Conservation (phyloP, 148 eudicot genomes). For the Amaranthus cruentus region DNA sequence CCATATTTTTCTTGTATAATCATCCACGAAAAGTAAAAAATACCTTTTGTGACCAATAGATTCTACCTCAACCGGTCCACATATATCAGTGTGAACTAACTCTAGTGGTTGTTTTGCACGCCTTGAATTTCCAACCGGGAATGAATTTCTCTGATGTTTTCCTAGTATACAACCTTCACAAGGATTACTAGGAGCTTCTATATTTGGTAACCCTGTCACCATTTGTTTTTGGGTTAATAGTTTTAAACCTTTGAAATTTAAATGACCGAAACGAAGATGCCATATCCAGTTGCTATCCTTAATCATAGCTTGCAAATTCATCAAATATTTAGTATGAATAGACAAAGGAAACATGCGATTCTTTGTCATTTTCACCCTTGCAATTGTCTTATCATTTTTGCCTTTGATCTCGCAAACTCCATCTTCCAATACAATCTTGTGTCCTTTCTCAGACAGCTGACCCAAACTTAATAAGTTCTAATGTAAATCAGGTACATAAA, state of each 20-base stretch:
- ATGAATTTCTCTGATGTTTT: no score
- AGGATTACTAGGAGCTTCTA: neutral
- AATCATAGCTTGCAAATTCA: no score
- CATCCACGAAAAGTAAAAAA: slow-evolving; percentile 10
- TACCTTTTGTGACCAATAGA: neutral
- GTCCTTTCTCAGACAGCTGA: slow-evolving; percentile 10
- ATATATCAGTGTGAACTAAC: neutral
- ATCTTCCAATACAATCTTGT: slow-evolving; percentile 10
- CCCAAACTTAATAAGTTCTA: slow-evolving; percentile 20
- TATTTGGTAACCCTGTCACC: neutral
- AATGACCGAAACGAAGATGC: neutral
- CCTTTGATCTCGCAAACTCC: neutral
- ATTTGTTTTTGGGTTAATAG: neutral
- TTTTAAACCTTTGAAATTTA: slow-evolving; percentile 8
- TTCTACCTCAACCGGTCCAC: slow-evolving; percentile 4
- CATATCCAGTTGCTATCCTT: slow-evolving; percentile 2
- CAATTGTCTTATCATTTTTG: neutral
- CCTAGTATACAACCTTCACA: slow-evolving; percentile 10
- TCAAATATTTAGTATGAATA: neutral
- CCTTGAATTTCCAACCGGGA: no score
- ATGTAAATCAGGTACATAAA: slow-evolving; percentile 12
- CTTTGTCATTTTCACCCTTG: slow-evolving; percentile 5
- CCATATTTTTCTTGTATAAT: slow-evolving; percentile 7
- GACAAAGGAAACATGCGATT: slow-evolving; percentile 14
- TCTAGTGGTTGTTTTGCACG: no score